phyloP scores from a whole-genome alignment of 495 filamentous ascomycete genomes.

The Neurospora tetraspora region DNA sequence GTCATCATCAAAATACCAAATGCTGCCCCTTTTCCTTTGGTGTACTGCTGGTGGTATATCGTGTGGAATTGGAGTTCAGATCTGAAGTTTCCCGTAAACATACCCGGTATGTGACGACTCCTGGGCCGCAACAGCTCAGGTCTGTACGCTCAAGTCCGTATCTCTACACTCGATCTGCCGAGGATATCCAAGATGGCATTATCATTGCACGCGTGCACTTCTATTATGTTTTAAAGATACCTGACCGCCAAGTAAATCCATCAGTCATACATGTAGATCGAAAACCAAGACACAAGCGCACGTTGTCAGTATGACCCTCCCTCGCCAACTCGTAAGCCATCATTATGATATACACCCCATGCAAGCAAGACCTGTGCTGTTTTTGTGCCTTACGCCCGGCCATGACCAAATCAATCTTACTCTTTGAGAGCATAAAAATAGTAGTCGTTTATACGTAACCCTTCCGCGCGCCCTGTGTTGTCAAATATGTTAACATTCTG shows the following conservation, averaged over 20 bases:
- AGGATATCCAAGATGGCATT: not conserved
- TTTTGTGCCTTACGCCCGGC: conserved; percentile 14
- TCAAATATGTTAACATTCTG: conserved; percentile 9
- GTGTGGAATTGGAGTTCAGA: not conserved
- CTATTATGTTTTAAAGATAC: not conserved
- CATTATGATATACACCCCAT: conserved; percentile 14
- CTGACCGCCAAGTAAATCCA: not conserved
- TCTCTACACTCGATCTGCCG: not conserved
- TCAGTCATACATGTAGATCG: not conserved
- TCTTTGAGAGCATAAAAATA: not conserved
- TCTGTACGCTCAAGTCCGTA: not conserved
- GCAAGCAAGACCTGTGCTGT: conserved; percentile 14
- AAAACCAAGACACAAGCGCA: not conserved
- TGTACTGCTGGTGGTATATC: not conserved
- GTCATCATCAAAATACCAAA: not conserved
- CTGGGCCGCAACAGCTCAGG: not conserved
- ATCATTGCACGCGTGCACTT: not conserved
- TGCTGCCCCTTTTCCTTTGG: not conserved
- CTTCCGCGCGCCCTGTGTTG: conserved; percentile 42
- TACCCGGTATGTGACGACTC: not conserved
- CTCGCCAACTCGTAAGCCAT: conserved; percentile 14
- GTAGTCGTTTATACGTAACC: conserved; percentile 41
- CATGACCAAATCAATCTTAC: conserved; percentile 8
- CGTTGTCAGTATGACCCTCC: not conserved
- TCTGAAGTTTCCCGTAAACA: not conserved